Evolutionary conservation across 148 eudicot species (phyloP).

Genomic region (Chenopodium quinoa): DNA sequence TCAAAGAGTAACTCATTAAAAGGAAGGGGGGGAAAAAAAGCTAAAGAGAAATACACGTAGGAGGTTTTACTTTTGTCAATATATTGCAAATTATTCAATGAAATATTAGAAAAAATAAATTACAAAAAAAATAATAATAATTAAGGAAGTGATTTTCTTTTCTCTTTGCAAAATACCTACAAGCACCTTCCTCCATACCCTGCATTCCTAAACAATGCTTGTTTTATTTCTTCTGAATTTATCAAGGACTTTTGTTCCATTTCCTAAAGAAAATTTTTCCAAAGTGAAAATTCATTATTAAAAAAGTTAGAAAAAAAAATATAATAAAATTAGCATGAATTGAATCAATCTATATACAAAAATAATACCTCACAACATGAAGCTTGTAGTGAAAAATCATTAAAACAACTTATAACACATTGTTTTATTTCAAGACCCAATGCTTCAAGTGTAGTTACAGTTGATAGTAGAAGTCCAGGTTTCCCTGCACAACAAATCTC

Average conservation of each 20-base stretch:
- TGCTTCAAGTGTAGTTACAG: slow-evolving; percentile 60
- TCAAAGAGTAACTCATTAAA: neutral
- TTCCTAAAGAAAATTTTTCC: slow-evolving; percentile 21
- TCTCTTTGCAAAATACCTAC: slow-evolving; percentile 20
- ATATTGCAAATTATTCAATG: too few relatives aligned
- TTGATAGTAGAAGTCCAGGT: slow-evolving; percentile 64
- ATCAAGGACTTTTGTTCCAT: slow-evolving; percentile 50
- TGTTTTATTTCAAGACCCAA: slow-evolving; percentile 77
- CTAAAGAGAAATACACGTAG: too few relatives aligned
- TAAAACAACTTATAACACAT: slow-evolving; percentile 79
- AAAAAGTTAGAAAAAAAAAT: neutral
- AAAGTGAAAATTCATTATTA: neutral
- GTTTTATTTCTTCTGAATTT: slow-evolving; percentile 74
- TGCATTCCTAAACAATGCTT: slow-evolving; percentile 72
- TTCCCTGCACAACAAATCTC: slow-evolving; percentile 68
- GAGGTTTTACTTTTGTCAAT: too few relatives aligned
- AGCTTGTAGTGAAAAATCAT: slow-evolving; percentile 71
- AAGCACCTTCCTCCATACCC: slow-evolving; percentile 89
- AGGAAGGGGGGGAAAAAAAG: too few relatives aligned
- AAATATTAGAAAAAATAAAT: too few relatives aligned
- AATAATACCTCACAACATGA: slow-evolving; percentile 66
- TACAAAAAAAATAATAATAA: too few relatives aligned
- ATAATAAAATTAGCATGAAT: neutral
- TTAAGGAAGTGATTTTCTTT: neutral
- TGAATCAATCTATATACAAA: neutral